phyloP scores from a whole-genome alignment of 495 filamentous ascomycete genomes.

The Aeminium ludgeri region DNA sequence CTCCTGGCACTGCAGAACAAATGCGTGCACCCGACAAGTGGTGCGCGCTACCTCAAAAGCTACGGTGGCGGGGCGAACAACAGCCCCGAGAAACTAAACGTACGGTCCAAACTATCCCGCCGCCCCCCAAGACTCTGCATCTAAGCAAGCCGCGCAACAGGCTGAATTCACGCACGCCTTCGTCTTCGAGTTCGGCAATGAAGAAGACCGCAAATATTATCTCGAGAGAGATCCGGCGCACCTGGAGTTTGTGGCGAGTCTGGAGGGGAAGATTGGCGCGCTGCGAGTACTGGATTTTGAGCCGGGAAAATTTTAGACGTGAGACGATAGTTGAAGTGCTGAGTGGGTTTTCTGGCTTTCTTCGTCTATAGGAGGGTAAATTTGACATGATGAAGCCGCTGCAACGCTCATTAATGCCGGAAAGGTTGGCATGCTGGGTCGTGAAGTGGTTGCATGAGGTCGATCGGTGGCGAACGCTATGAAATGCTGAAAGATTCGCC shows the following conservation, averaged over 20 bases:
- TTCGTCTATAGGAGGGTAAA: not conserved
- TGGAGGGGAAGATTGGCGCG: conserved; percentile 19
- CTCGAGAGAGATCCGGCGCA: conserved; percentile 27
- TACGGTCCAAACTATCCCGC: conserved; percentile 17
- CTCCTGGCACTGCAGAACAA: conserved; percentile 25
- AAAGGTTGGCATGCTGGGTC: too few relatives aligned
- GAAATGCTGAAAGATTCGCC: conserved; percentile 92
- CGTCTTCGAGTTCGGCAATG: conserved; percentile 41
- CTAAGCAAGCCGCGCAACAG: conserved; percentile 19
- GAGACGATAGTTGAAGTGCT: not conserved
- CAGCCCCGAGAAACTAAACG: conserved; percentile 46
- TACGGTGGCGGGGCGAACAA: conserved; percentile 45
- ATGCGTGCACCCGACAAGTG: conserved; percentile 33
- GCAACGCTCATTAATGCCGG: not conserved
- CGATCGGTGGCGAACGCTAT: conserved; percentile 6
- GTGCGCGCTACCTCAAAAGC: conserved; percentile 41
- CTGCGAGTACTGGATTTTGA: conserved; percentile 29
- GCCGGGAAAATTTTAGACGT: conserved; percentile 19
- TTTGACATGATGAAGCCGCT: not conserved
- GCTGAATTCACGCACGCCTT: conserved; percentile 44
- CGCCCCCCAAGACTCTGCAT: too few relatives aligned
- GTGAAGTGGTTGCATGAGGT: not conserved
- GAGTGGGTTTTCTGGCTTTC: not conserved
- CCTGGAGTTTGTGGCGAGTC: conserved; percentile 20
- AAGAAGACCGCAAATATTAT: conserved; percentile 25